Conservation (phyloP, 2,329 filamentous ascomycete species). For the Ophiostoma himal-ulmi region DNA sequence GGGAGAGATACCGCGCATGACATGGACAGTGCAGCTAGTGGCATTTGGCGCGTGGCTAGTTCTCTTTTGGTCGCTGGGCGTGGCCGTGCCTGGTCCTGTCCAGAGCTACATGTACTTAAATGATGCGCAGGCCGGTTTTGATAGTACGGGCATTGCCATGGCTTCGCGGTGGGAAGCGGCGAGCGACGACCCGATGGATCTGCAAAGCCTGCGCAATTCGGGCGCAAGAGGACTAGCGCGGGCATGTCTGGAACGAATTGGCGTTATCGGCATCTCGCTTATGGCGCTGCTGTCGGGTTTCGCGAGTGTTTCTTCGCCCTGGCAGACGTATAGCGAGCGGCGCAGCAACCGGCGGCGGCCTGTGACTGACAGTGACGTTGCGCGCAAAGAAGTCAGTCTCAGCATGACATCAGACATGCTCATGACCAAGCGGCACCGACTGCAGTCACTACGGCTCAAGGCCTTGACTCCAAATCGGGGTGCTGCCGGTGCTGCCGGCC, state of each 20-base stretch:
- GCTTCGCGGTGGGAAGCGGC: slow-evolving; percentile 25
- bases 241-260: slow-evolving; percentile 62
- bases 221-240: slow-evolving; percentile 37
- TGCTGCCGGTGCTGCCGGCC: slow-evolving; percentile 16
- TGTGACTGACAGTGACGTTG: slow-evolving; percentile 67
- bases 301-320: slow-evolving; percentile 79
- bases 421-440: slow-evolving; percentile 63
- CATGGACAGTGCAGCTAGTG: slow-evolving; percentile 58
- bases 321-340: slow-evolving; percentile 71
- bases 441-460: slow-evolving; percentile 65
- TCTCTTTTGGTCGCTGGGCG: slow-evolving; percentile 70
- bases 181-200: slow-evolving; percentile 10
- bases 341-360: slow-evolving; percentile 44
- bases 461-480: slow-evolving; percentile 27
- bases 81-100: slow-evolving; percentile 42
- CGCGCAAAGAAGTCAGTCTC: slow-evolving; percentile 70
- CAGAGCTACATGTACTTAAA: slow-evolving; percentile 28
- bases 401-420: slow-evolving; percentile 77
- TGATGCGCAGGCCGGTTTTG: slow-evolving; percentile 30
- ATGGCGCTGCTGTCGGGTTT: slow-evolving; percentile 89
- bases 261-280: slow-evolving; percentile 75
- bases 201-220: slow-evolving; percentile 14
- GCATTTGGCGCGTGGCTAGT: slow-evolving; percentile 65
- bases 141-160: slow-evolving; percentile 33
- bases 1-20: slow-evolving; percentile 51